Base-by-base conservation (phyloP, 2,329 filamentous ascomycete genomes). In the Myriosclerotinia duriaeana region DNA sequence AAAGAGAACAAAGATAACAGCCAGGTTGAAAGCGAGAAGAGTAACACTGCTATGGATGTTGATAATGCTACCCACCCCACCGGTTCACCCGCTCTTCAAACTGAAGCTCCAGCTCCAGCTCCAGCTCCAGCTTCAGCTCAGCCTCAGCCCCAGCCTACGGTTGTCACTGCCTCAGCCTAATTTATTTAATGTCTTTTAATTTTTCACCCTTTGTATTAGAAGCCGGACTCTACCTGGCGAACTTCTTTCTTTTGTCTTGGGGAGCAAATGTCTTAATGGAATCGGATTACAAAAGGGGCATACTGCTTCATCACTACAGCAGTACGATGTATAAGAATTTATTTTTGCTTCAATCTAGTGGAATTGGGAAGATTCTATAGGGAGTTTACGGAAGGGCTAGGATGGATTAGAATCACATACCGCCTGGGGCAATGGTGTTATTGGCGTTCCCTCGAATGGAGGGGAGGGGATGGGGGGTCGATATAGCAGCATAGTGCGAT, bases 1-100 rank as follows among this genome's bases (percentile, higher is more conserved):
- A 87, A 91, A 76, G 85, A 89, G 76, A 87, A 87, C 75, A 85
- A 87, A 73, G 85, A 86, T 71, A 89, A 89, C 60, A 77, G 72
- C 63, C 80, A 80, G 52, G 80, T 84, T 58, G 83, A 83, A 72
- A 86, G 74, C 38, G 84, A 84, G 72, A 82, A 84, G 78, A 87
- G 85, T 72, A 81, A 83, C 77, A 87, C 83, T 71, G 85, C 81
- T 26, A 77, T 87, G 61, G 80, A 82, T 44, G 85, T 85, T 72
- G 87, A 89, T 70, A 87, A 84, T 73, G 83, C 82, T 65, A 80
- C 79, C 53, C 66, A 71, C 42, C 59, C 68, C 22, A 72, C 80
- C 22, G 84, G 82, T 72, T 85, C 85, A 53, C 85, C 85, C 17
- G 80, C 81, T 61, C 76, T 77, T 46, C 78, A 75, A 71, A 34